Base-by-base conservation (phyloP, 1,284 basidiomycete species). In the Leccinum subatratum region DNA sequence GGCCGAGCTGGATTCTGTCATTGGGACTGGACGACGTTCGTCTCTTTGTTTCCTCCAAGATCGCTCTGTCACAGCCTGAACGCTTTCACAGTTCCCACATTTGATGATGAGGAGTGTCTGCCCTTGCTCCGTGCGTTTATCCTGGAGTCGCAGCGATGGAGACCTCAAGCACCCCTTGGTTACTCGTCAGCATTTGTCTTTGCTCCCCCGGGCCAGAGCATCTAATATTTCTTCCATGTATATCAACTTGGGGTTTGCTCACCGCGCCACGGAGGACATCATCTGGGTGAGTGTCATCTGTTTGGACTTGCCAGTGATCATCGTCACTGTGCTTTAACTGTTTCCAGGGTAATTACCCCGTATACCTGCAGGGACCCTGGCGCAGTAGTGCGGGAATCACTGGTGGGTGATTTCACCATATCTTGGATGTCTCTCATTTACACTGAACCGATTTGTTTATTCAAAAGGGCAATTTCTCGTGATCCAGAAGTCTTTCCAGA, bases 121-220 rank as follows among this genome's bases (percentile, higher is more conserved):
- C 61, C 68, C 12, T n/a, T 61, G 2, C 69, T 71, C 11, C 18
- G 20, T 6, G 68, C 61, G 9, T 69, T 69, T 45, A 67, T 69
- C 18, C 69, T 69, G n/a, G 69, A 71, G 34, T 61, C 63, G 1
- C 51, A 37, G 48, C 69, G 67, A 58, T 70, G 67, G 63, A 60
- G 68, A 37, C 68, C 68, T 30, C 4, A 61, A 4, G 39, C 6
- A 12, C 25, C 63, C 20, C 18, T n/a, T 5, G 68, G 62, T 68
- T 28, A 37, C 14, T 39, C 14, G 20, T 25, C n/a, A 62, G 22
- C 56, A 57, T 8, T 28, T n/a, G 25, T 9, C 25, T 7, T 16
- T 11, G 12, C 56, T 7, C 2, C 6, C 25, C n/a, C n/a, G n/a
- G n/a, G n/a, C n/a, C 20, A 7, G 9, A 58, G 16, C 22, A 7